These are phyloP conservation scores for Talaromyces sp. DNA, from an alignment of 2,329 filamentous ascomycete species.

Conservation along the genomic window DNA sequence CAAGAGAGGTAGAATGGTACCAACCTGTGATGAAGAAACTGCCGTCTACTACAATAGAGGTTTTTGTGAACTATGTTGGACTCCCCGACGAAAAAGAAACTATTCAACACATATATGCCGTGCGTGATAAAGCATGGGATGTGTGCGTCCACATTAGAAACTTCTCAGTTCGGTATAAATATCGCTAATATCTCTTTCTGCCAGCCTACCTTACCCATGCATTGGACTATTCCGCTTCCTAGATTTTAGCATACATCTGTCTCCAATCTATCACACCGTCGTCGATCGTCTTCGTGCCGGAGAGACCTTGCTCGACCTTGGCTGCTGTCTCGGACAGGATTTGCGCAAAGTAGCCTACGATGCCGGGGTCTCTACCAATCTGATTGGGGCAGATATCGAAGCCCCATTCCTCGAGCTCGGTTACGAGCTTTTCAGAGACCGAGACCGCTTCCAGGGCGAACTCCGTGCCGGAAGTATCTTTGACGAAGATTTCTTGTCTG, in stretches of 20 bases:
- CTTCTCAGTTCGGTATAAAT: too few relatives aligned
- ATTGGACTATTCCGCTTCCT: slow-evolving; percentile 45
- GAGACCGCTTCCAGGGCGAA: background rate
- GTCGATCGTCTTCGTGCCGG: slow-evolving; percentile 22
- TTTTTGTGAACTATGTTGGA: too few relatives aligned
- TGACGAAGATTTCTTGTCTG: slow-evolving; percentile 6
- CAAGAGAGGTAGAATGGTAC: too few relatives aligned
- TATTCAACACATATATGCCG: background rate
- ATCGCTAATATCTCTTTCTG: too few relatives aligned
- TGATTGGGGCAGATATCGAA: slow-evolving; percentile 4
- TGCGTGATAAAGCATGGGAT: slow-evolving; percentile 4
- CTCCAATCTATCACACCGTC: slow-evolving; percentile 31
- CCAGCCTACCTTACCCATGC: slow-evolving; percentile 39
- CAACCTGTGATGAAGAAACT: too few relatives aligned
- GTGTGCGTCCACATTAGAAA: too few relatives aligned
- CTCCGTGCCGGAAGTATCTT: background rate
- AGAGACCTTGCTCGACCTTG: slow-evolving; percentile 41
- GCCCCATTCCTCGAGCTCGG: background rate
- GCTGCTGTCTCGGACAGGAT: slow-evolving; percentile 45
- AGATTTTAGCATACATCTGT: slow-evolving; percentile 35
- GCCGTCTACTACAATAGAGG: too few relatives aligned
- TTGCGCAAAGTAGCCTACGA: slow-evolving; percentile 41
- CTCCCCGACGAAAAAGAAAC: background rate
- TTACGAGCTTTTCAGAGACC: slow-evolving; percentile 8
- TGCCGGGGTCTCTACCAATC: background rate